Base-by-base conservation (phyloP, 2,329 filamentous ascomycete genomes). In the Lasiodiplodia gonubiensis region DNA sequence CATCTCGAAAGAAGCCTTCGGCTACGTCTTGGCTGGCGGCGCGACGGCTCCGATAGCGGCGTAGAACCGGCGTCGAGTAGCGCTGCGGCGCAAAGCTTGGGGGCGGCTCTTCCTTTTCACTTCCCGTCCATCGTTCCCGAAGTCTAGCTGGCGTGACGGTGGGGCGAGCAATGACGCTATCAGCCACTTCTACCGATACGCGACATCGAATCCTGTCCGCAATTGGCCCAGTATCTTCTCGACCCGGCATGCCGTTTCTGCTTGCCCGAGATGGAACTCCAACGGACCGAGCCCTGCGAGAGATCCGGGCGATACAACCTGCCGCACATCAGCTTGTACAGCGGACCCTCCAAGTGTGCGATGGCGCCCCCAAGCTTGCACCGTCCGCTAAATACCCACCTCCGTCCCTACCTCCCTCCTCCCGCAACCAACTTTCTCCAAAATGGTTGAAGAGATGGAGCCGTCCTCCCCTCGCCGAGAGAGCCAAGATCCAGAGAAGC, bases 81-180 rank as follows among this genome's bases (percentile, higher is more conserved):
- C 27, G 25, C 18, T 30, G 55, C 55, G 23, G 16, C 21, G 55
- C 37, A 21, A 30, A 10, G 30, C 30, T 25, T 51, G 57, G 42
- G 57, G 46, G 46, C 57, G 57, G 25, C 42, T n/a, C 59, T 25
- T 37, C 39, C 23, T 27, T 46, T 48, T 21, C 42, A 59, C 53
- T 66, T 66, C 64, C 64, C 64, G 64, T 66, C 21, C 54, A 51
- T 59, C 64, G 42, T 59, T 66, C 53, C 64, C 64, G 64, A 66
- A 37, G 53, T 30, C 2, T 42, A 37, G 63, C 35, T 66, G 53
- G 64, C 64, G 64, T 66, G 64, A 66, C 64, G 64, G 64, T 66
- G 64, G 64, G 64, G 39, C 64, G 64, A 66, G 64, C 64, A 46
- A 51, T 51, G 59, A 63, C 59, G 30, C 59, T 51, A 37, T 27